Evolutionary conservation across 2,329 filamentous ascomycete species (phyloP).

Genomic region (Curvularia hawaiiensis): DNA sequence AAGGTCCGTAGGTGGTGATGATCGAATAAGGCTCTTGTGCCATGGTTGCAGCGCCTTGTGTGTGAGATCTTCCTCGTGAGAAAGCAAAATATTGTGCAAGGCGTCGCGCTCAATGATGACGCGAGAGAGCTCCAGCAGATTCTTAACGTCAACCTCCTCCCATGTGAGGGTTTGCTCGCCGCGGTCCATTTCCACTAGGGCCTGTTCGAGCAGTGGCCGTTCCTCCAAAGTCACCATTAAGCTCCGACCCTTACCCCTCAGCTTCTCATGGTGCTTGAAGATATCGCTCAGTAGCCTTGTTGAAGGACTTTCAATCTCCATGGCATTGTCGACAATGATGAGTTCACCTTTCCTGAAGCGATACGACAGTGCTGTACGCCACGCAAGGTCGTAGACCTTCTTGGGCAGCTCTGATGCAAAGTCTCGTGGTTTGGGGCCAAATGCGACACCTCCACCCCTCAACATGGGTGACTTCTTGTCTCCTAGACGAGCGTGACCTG

Average conservation of each 20-base stretch:
- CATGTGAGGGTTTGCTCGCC: conserved; percentile 71
- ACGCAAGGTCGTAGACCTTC: conserved; percentile 95
- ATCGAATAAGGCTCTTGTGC: conserved; percentile 27
- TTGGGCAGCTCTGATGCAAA: conserved; percentile 81
- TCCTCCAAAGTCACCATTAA: conserved; percentile 38
- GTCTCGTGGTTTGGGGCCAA: conserved; percentile 90
- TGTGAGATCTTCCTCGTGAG: conserved; percentile 38
- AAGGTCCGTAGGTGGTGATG: conserved; percentile 27
- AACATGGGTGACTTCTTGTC: conserved; percentile 81
- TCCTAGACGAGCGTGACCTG: conserved; percentile 78
- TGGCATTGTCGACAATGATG: conserved; percentile 78
- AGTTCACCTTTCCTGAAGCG: conserved; percentile 87
- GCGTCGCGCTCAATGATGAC: conserved; percentile 86
- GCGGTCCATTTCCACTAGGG: conserved; percentile 69
- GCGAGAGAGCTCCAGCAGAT: conserved; percentile 82
- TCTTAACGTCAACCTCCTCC: conserved; percentile 92
- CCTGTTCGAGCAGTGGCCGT: conserved; percentile 63
- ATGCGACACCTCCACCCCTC: conserved; percentile 82
- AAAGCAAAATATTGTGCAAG: conserved; percentile 70
- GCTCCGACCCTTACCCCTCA: conserved; percentile 34
- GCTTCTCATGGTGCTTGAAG: conserved; percentile 68
- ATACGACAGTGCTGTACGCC: conserved; percentile 92
- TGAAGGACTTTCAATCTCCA: conserved; percentile 71
- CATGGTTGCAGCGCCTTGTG: conserved; percentile 29
- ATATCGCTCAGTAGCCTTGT: conserved; percentile 70